A percentile compares a stretch with the other conserved stretches of the same genome.
Evolutionary conservation across 139 green algal species (phyloP).

Genomic region (Chlorella sorokiniana): DNA sequence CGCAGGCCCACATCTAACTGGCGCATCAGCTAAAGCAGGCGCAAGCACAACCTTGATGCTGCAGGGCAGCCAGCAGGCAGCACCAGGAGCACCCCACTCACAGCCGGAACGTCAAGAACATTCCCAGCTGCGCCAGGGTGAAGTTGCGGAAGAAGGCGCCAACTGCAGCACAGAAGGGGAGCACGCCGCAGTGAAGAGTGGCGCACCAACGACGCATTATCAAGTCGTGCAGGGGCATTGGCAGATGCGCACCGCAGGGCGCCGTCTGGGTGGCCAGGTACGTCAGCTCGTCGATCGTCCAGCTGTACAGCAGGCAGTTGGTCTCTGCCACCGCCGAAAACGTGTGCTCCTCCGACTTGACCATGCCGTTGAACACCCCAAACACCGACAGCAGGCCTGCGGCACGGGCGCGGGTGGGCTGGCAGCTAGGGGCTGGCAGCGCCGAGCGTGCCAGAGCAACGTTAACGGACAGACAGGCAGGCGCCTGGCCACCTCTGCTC

Average conservation of each 20-base stretch:
- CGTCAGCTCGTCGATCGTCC: slow-evolving; percentile 9
- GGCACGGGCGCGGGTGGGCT: too few species aligned
- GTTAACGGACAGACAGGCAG: not conserved
- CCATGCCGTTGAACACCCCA: slow-evolving; percentile 30
- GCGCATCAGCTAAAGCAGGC: too few species aligned
- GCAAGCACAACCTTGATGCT: not conserved
- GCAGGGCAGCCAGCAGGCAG: too few species aligned
- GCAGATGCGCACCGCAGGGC: too few species aligned
- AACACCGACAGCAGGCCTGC: not conserved
- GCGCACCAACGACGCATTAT: too few species aligned
- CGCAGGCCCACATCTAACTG: not conserved
- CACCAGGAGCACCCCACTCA: too few species aligned
- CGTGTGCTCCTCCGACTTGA: not conserved
- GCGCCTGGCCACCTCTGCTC: too few species aligned
- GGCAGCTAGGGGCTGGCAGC: not conserved
- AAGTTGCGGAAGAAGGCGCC: slow-evolving; percentile 24
- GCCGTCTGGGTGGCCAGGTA: not conserved
- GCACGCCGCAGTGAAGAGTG: too few species aligned
- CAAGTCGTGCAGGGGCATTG: too few species aligned
- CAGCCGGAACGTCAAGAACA: not conserved
- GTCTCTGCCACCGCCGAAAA: not conserved
- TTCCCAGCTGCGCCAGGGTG: not conserved
- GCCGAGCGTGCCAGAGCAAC: not conserved
- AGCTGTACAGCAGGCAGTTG: slow-evolving; percentile 21
- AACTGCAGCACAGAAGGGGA: not conserved